Base-by-base conservation (phyloP, 1,139 yeast species). In the Pneumocystis oryctolagi region DNA sequence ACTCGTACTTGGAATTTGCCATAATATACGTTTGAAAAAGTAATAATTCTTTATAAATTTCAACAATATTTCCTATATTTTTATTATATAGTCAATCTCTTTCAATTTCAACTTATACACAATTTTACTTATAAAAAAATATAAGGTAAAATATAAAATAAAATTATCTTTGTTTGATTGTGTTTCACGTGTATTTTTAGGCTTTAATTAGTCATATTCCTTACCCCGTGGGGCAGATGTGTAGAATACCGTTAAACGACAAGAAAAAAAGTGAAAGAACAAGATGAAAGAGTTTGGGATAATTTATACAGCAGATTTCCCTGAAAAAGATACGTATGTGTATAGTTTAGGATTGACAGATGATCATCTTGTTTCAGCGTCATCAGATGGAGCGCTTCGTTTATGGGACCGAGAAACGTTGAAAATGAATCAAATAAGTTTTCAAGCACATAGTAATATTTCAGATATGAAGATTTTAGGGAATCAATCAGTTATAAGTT, bases 1-100 rank as follows among this genome's bases (percentile, higher is more conserved):
- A 92, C 72, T 90, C 97, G 71, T 79, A 89, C 67, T 87, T 78
- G 18, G 89, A 84, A 64, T 85, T 85, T 37, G 94, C 90, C 90
- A 85, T 84, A 4, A 30, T 53, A n/a, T 20, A 20, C 37, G 2
- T 2, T 34, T 60, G 3, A 31, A 37, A 9, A 16, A 32, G 16
- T 37, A 9, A 37, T 3, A 34, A 34, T 25, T 42, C 16, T 47
- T 25, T 47, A 42, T n/a, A 47, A 12, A 47, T 4, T 1, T 18
- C 12, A 18, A 18, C 14, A 18, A 8, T 8, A 2, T 18, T 40
- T 20, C 3, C 6, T 37, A 37, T 8, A 6, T 37, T 37, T 37
- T 37, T 37, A 37, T 37, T 9, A 35, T 35, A 12, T 31, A 4
- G 12, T 34, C 9, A 8, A 6, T n/a, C n/a, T n/a, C n/a, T n/a